These are phyloP conservation scores for Iris pallida DNA, from an alignment of 116 monocot species.

Conservation along the genomic window DNA sequence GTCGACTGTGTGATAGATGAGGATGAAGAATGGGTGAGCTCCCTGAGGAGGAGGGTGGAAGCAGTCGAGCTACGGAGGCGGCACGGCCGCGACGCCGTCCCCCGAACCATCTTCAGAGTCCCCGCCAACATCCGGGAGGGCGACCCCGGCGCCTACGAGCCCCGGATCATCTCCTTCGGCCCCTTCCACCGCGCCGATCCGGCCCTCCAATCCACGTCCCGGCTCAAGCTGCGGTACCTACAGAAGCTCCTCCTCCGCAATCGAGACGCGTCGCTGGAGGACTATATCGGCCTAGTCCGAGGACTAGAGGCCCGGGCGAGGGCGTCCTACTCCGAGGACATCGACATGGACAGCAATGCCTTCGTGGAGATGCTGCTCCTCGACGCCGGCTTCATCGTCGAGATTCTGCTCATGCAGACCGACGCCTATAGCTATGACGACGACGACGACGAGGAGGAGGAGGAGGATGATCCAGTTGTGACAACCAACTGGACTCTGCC, in stretches of 20 bases:
- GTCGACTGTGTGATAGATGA: too few relatives aligned
- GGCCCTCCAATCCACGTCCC: slow-evolving; percentile 12
- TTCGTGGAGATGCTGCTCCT: slow-evolving; percentile 12
- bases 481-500: neutral
- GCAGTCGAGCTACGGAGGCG: too few relatives aligned
- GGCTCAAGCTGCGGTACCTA: slow-evolving; percentile 10
- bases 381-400: slow-evolving; percentile 13
- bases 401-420: neutral
- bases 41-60: too few relatives aligned
- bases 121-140: neutral
- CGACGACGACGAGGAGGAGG: neutral
- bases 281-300: neutral
- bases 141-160: slow-evolving; percentile 49
- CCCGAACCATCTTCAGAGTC: slow-evolving; percentile 10
- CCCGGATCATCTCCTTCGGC: slow-evolving; percentile 69
- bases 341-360: neutral
- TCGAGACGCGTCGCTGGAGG: neutral
- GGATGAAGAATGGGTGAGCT: too few relatives aligned
- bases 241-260: neutral
- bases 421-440: neutral
- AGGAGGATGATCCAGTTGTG: neutral
- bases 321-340: neutral
- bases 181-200: slow-evolving; percentile 58
- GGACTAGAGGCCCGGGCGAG: neutral
- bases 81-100: too few relatives aligned